These are phyloP conservation scores for Phylloporus sp. DNA, from an alignment of 768 basidiomycete genomes.

Conservation along the genomic window DNA sequence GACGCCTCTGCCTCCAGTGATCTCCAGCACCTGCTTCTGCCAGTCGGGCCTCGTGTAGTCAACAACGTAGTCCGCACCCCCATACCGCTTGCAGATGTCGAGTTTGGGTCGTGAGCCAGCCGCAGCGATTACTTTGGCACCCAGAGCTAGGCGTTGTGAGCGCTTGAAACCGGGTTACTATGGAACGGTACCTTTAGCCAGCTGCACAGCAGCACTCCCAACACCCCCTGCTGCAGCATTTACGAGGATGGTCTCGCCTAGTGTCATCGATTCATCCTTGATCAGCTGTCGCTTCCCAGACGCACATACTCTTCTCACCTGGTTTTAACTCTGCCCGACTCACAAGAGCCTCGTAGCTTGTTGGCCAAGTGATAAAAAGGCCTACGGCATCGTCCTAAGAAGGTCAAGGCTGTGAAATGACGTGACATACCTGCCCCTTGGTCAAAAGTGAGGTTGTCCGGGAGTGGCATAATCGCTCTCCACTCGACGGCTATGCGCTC, in stretches of 20 bases:
- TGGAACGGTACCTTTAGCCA: slow-evolving; percentile 71
- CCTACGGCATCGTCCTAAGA: slow-evolving; percentile 39
- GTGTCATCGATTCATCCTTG: background rate
- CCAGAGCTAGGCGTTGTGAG: slow-evolving; percentile 53
- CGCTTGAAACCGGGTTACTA: background rate
- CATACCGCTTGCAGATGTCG: slow-evolving; percentile 66
- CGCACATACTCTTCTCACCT: slow-evolving; percentile 40
- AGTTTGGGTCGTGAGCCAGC: slow-evolving; percentile 79
- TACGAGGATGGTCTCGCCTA: slow-evolving; percentile 89
- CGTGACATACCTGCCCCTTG: slow-evolving; percentile 71
- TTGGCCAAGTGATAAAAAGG: slow-evolving; percentile 86
- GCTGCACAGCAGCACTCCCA: slow-evolving; percentile 86
- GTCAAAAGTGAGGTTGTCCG: slow-evolving; percentile 73
- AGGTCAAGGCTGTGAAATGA: background rate
- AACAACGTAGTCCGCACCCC: slow-evolving; percentile 79
- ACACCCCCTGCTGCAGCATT: slow-evolving; percentile 97
- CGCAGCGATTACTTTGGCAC: slow-evolving; percentile 93
- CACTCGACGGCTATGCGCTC: slow-evolving; percentile 65
- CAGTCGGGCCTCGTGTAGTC: slow-evolving; percentile 78
- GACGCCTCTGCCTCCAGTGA: slow-evolving; percentile 83
- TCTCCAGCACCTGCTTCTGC: slow-evolving; percentile 84
- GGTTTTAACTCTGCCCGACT: slow-evolving; percentile 76
- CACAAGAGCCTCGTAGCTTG: slow-evolving; percentile 88
- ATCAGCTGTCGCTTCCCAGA: slow-evolving; percentile 7
- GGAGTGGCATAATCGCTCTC: slow-evolving; percentile 57